Conservation (phyloP, 179 eudicot species). For the Drosera spatulata region DNA sequence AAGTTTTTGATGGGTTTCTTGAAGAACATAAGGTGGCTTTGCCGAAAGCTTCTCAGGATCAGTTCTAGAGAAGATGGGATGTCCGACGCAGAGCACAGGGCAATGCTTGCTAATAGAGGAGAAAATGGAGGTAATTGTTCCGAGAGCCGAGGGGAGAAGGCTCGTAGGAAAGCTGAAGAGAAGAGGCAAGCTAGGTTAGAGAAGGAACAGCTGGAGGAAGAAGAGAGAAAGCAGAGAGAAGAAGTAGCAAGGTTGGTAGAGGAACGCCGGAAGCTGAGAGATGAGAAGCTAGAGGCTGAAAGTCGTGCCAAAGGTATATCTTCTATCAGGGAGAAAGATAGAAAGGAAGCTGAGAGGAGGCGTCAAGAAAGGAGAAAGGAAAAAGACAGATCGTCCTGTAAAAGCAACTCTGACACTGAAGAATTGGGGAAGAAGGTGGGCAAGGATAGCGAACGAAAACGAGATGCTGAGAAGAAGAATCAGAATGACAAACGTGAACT, state of each 20-base stretch:
- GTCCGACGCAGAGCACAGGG: conserved; percentile 43
- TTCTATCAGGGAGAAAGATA: conserved; percentile 46
- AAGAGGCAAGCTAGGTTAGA: conserved; percentile 93
- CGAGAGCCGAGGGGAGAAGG: conserved; percentile 91
- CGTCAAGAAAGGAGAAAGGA: conserved; percentile 75
- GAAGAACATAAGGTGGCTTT: conserved; percentile 53
- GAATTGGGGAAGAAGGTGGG: conserved; percentile 66
- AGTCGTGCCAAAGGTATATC: conserved; percentile 47
- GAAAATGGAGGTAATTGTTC: conserved; percentile 55
- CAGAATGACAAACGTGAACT: conserved; percentile 53
- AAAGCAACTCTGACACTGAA: conserved; percentile 93
- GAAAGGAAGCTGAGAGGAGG: conserved; percentile 72
- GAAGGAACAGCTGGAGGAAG: conserved; percentile 87
- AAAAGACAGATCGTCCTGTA: conserved; percentile 77
- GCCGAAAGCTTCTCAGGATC: conserved; percentile 67
- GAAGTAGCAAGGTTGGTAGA: conserved; percentile 94
- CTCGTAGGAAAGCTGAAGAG: conserved; percentile 98
- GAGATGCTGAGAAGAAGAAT: conserved; percentile 45
- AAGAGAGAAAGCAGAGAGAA: conserved; percentile 95
- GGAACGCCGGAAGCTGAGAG: conserved; percentile 81
- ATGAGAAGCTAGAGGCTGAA: conserved; percentile 80
- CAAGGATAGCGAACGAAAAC: conserved; percentile 52
- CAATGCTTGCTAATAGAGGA: conserved; percentile 43
- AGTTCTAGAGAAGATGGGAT: conserved; percentile 52
- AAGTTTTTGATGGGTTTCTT: conserved; percentile 41